Conservation (phyloP, 495 filamentous ascomycete species). For the Aspergillus asperescens region DNA sequence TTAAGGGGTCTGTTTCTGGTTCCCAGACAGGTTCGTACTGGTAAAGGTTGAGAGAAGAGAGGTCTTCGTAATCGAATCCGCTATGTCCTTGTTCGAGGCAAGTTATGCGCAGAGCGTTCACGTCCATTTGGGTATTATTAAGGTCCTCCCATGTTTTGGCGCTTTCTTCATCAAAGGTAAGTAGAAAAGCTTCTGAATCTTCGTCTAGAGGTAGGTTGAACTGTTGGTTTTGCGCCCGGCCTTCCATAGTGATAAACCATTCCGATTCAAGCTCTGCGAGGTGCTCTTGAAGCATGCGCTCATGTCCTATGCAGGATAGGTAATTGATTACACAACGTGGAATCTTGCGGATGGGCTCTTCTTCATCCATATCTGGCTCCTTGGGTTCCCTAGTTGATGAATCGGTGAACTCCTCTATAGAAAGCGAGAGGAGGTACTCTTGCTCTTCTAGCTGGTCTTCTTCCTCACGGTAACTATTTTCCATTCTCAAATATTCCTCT, state of each 20-base stretch:
- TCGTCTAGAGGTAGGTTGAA: constrained; percentile 22
- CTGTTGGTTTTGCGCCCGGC: constrained; percentile 9
- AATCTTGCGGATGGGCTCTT: not conserved
- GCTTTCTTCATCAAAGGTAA: constrained; percentile 19
- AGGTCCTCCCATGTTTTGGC: constrained; percentile 18
- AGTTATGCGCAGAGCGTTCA: constrained; percentile 14
- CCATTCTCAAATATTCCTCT: constrained; percentile 19
- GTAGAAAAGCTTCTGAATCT: constrained; percentile 22
- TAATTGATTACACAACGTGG: constrained; percentile 19
- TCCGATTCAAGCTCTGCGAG: constrained; percentile 24
- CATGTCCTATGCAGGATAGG: constrained; percentile 26
- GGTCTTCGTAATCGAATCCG: constrained; percentile 10
- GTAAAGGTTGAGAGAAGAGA: not conserved
- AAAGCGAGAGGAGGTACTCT: constrained; percentile 22
- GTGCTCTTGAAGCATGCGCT: constrained; percentile 23
- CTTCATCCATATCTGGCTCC: not conserved
- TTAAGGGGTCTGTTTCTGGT: not conserved
- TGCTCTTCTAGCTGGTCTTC: constrained; percentile 26
- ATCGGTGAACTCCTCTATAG: constrained; percentile 16
- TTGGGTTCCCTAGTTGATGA: not conserved
- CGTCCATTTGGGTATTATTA: constrained; percentile 16
- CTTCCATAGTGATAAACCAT: constrained; percentile 18
- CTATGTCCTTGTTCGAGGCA: constrained; percentile 19
- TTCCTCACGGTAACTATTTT: constrained; percentile 22
- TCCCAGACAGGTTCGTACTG: not conserved